Evolutionary conservation across 805 yeast genomes (phyloP), one percentile per base, ranked within the genome.

Genomic region (Metschnikowia gelsemii): DNA sequence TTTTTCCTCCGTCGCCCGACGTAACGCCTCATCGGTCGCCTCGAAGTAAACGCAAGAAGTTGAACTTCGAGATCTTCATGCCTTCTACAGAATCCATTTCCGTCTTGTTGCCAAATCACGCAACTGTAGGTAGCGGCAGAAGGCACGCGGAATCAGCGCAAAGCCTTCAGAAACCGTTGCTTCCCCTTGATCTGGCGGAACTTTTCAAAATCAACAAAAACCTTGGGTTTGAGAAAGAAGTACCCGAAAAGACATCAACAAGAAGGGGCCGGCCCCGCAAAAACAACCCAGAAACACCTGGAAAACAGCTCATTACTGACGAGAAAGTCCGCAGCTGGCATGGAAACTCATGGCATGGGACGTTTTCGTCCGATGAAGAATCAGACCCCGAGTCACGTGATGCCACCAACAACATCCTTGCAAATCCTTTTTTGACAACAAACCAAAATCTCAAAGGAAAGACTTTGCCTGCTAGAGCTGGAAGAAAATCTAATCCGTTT

Each of bases 121-220:
- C 70, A 1, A 62, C 67, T 1, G 56, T 65, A 8, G 72, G 73
- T 1, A 51, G 66, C 6, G 73, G 72, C 3, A 54, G 72, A 34
- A 59, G 51, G 41, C 32, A 46, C 13, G 4, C 2, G n/a, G 40
- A 27, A 1, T 20, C 32, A 2, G 30, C 42, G 5, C 38, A 20
- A 17, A 40, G 51, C 4, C 34, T 45, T 39, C 19, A 42, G 39
- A 40, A 38, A 33, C 12, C 34, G 35, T 43, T 31, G 8, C 22
- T 32, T 21, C 43, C 41, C 32, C 53, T 56, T 29, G 57, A 45
- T 20, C 52, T 47, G 49, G 56, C 51, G 13, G 48, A 55, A 5
- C 46, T 53, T 38, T 40, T 49, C 19, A 45, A 30, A 37, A 36
- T 58, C 22, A 54, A 62, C 40, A 52, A 58, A 29, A 51, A 53